Evolutionary conservation across 78 protist species (phyloP).

Genomic region (Parvularia atlantis): DNA sequence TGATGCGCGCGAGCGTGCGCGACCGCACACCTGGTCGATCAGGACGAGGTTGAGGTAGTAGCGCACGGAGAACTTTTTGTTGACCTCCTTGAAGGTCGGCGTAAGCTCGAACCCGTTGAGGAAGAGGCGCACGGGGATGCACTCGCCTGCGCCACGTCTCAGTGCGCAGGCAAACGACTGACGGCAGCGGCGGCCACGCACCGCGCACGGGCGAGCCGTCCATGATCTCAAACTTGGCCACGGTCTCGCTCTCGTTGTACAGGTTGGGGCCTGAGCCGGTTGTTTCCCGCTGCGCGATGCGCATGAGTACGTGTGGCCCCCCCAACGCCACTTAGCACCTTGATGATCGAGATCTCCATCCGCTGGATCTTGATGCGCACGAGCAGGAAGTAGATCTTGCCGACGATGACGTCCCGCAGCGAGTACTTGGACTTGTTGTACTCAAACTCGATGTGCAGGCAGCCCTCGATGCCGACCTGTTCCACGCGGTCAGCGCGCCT

Average conservation of each 20-base stretch:
- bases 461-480: conserved; percentile 88
- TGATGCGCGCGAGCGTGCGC: too few species aligned
- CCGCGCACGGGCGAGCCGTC: conserved; percentile 93
- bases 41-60: conserved; percentile 76
- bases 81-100: conserved; percentile 82
- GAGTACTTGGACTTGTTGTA: conserved; percentile 78
- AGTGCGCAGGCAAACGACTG: too few species aligned
- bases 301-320: too few species aligned
- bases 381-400: conserved; percentile 80
- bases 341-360: conserved; percentile 85
- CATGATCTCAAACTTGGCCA: conserved; percentile 95
- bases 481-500: not conserved
- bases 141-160: too few species aligned
- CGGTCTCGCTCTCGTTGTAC: conserved; percentile 68
- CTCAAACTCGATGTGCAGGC: conserved; percentile 96
- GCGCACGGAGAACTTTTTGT: conserved; percentile 80
- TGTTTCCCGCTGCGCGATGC: too few species aligned
- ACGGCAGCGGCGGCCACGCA: not conserved
- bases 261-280: conserved; percentile 41
- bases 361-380: conserved; percentile 71
- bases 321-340: too few species aligned
- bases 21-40: conserved; percentile 72
- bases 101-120: conserved; percentile 77
- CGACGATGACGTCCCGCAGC: conserved; percentile 76
- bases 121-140: conserved; percentile 93